Evolutionary conservation across 2,329 filamentous ascomycete species (phyloP).

Genomic region (Claviceps humidiphila): DNA sequence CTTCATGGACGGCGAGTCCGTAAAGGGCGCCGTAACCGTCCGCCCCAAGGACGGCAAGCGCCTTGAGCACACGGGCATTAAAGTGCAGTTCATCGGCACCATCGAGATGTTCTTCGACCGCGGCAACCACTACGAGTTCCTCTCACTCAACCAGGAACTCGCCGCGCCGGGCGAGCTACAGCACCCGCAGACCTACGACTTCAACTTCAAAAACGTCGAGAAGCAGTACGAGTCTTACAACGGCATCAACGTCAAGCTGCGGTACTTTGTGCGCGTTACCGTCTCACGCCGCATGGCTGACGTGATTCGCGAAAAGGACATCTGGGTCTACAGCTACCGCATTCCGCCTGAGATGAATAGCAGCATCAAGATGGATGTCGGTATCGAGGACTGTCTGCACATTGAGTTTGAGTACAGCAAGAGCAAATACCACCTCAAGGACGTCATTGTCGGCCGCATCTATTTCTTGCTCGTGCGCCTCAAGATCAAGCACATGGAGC

Average conservation of each 20-base stretch:
- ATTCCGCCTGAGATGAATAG: constrained; percentile 97
- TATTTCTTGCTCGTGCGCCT: constrained; percentile 94
- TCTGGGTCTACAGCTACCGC: constrained; percentile 98
- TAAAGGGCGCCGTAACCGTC: constrained; percentile 91
- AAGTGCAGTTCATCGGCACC: constrained; percentile 97
- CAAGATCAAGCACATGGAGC: constrained; percentile 99
- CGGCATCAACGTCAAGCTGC: constrained; percentile 97
- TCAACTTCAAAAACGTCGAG: constrained; percentile 99
- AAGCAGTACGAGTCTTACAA: constrained; percentile 99
- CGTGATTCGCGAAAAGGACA: constrained; percentile 96
- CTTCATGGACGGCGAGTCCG: constrained; percentile 96
- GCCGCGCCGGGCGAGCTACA: constrained; percentile 95
- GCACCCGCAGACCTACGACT: constrained; percentile 96
- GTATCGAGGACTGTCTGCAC: constrained; percentile 96
- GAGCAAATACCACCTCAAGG: constrained; percentile 97
- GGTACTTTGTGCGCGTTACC: constrained; percentile 95
- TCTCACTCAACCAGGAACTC: constrained; percentile 91
- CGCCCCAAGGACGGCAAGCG: constrained; percentile 96
- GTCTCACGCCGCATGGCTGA: constrained; percentile 95
- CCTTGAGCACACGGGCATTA: constrained; percentile 95
- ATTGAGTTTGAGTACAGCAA: constrained; percentile 99
- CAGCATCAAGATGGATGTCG: constrained; percentile 99
- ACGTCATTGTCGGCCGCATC: constrained; percentile 96
- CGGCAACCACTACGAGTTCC: constrained; percentile 98
- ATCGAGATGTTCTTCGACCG: constrained; percentile 99